These are phyloP conservation scores for Hypoxylon fuscum DNA, from an alignment of 495 filamentous ascomycete species.

Conservation along the genomic window DNA sequence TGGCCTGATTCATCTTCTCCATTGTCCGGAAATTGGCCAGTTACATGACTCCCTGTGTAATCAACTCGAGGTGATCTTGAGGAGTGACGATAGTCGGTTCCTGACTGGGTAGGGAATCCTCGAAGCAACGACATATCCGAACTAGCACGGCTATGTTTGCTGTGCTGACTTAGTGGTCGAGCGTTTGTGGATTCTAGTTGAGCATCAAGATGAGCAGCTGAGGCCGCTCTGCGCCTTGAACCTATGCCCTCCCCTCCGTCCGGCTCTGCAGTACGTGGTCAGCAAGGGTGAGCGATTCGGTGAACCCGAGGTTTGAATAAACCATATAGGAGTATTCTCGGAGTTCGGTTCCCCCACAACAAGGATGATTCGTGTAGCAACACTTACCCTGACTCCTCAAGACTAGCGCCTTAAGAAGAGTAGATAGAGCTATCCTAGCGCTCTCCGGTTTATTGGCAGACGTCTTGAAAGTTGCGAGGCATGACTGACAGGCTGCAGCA, in stretches of 20 bases:
- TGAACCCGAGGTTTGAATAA: neutral
- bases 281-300: constrained; percentile 16
- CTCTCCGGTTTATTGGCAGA: constrained; percentile 74
- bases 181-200: constrained; percentile 52
- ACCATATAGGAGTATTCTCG: constrained; percentile 1
- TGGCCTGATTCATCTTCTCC: constrained; percentile 49
- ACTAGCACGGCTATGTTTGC: constrained; percentile 70
- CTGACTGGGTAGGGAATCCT: constrained; percentile 45
- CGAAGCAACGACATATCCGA: constrained; percentile 67
- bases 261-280: constrained; percentile 25
- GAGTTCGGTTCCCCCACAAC: neutral
- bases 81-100: constrained; percentile 36
- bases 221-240: constrained; percentile 54
- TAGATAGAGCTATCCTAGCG: constrained; percentile 78
- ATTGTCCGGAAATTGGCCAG: constrained; percentile 45
- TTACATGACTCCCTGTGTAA: constrained; percentile 38
- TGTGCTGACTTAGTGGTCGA: constrained; percentile 61
- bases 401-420: constrained; percentile 77
- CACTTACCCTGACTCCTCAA: constrained; percentile 70
- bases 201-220: constrained; percentile 61
- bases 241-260: constrained; percentile 34
- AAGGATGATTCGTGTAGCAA: neutral
- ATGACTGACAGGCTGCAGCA: constrained; percentile 65
- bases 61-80: constrained; percentile 41
- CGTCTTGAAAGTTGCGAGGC: constrained; percentile 76